Conservation (phyloP, 1,284 basidiomycete genomes). For the Naganishia sp. region DNA sequence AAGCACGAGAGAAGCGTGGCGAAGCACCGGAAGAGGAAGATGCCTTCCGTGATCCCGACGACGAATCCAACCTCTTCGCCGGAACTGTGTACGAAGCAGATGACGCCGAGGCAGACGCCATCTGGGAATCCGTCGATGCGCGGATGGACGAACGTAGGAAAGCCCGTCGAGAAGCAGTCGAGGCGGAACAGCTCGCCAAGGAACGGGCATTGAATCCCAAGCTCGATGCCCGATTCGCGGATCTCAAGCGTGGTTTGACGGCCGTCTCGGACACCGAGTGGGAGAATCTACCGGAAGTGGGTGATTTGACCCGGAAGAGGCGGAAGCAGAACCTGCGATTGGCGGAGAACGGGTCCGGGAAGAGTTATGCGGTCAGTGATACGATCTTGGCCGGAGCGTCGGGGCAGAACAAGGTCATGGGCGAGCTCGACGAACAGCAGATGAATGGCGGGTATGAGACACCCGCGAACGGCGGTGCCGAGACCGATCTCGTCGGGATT, state of each 20-base stretch:
- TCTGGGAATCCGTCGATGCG: constrained; percentile 86
- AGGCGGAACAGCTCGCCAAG: constrained; percentile 49
- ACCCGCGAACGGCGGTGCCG: constrained; percentile 67
- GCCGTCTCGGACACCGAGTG: constrained; percentile 88
- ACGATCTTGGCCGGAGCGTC: constrained; percentile 64
- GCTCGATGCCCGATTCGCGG: constrained; percentile 72
- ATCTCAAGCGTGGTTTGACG: constrained; percentile 86
- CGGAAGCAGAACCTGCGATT: constrained; percentile 74
- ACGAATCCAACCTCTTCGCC: constrained; percentile 93
- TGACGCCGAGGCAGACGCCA: constrained; percentile 94
- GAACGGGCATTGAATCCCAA: constrained; percentile 54
- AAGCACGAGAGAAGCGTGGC: constrained; percentile 76
- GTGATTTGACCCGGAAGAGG: constrained; percentile 90
- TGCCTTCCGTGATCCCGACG: constrained; percentile 89
- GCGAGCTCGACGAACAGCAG: constrained; percentile 71
- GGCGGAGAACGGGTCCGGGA: constrained; percentile 57
- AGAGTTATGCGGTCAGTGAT: constrained; percentile 87
- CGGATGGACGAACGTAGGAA: constrained; percentile 85
- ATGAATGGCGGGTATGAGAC: constrained; percentile 77
- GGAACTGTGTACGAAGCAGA: constrained; percentile 95
- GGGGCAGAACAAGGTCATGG: constrained; percentile 63
- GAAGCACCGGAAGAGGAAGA: constrained; percentile 70
- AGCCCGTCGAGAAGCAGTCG: constrained; percentile 62
- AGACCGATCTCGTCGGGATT: constrained; percentile 96
- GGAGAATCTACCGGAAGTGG: constrained; percentile 93